Base-by-base conservation (phyloP, 768 basidiomycete species). In the Rossbeevera mucosa region DNA sequence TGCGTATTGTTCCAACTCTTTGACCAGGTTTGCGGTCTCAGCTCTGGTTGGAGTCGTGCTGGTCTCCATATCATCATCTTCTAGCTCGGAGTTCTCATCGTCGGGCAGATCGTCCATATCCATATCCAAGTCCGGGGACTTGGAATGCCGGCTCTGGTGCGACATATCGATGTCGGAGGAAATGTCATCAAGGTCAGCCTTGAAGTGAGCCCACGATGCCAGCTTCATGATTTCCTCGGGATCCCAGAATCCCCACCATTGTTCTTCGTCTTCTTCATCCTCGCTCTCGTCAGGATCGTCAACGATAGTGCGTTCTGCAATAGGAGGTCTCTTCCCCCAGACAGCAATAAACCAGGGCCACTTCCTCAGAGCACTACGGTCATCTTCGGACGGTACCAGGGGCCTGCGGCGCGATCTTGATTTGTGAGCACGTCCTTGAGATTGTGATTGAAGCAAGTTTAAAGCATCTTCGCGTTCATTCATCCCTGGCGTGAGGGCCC, bases 301-400 rank as follows among this genome's bases (percentile, higher is more conserved):
- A 20, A 53, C 45, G 8, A 52, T 46, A 24, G 60, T 66, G 42
- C 67, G 55, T 52, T 68, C 69, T 18, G 64, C 56, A 0, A 53
- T 42, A 0, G 60, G 51, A 18, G 82, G 80, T 54, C 70, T 77
- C 66, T 68, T 79, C 1, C 88, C 88, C 79, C 81, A 87, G 1
- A 89, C 85, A 4, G 79, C 81, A n/a, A 92, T 60, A 64, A 88
- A 86, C 85, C 85, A 89, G 1, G 81, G 74, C 88, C 89, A 92
- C 28, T 79, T 75, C 52, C 65, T 76, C 65, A 85, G 66, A 29
- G 72, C 67, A 20, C 65, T 64, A n/a, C 82, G 72, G n/a, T 83
- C 80, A 13, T 80, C 79, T 26, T 71, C 66, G 7, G 74, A 74
- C 26, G 67, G 70, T 24, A 64, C 63, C 50, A 64, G 71, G 25